Conservation (phyloP, 352 stramenopile genomes). For the Pythium dissotocum region DNA sequence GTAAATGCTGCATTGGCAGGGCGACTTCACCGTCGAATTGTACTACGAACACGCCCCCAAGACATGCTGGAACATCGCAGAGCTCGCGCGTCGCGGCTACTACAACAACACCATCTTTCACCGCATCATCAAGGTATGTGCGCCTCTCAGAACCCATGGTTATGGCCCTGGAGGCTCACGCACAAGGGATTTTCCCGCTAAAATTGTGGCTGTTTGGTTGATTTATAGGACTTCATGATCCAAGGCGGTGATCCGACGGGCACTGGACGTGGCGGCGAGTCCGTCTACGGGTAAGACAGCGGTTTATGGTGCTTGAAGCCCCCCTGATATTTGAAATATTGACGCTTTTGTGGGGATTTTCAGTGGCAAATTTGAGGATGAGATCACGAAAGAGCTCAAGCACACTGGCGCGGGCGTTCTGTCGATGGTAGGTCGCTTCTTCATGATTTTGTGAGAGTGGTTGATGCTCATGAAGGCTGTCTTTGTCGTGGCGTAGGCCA, state of each 20-base stretch:
- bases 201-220: no score
- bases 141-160: neutral
- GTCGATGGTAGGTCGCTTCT: conserved; percentile 62
- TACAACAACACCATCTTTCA: conserved; percentile 97
- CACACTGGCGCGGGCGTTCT: conserved; percentile 93
- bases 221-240: conserved; percentile 93
- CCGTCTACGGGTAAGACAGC: conserved; percentile 81
- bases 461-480: neutral
- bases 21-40: conserved; percentile 92
- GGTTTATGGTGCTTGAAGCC: neutral
- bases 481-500: conserved; percentile 49
- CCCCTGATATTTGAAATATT: neutral
- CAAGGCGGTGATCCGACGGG: conserved; percentile 94
- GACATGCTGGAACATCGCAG: conserved; percentile 93
- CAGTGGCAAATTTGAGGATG: conserved; percentile 93
- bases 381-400: conserved; percentile 92
- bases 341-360: conserved; percentile 23
- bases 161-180: neutral
- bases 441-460: neutral
- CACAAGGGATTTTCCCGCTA: no score
- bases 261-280: conserved; percentile 91
- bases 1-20: conserved; percentile 34
- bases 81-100: conserved; percentile 91
- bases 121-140: conserved; percentile 88
- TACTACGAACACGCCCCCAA: conserved; percentile 92